Evolutionary conservation across 371 early-diverging fungal genomes (phyloP).

Genomic region (Mortierella sp.): DNA sequence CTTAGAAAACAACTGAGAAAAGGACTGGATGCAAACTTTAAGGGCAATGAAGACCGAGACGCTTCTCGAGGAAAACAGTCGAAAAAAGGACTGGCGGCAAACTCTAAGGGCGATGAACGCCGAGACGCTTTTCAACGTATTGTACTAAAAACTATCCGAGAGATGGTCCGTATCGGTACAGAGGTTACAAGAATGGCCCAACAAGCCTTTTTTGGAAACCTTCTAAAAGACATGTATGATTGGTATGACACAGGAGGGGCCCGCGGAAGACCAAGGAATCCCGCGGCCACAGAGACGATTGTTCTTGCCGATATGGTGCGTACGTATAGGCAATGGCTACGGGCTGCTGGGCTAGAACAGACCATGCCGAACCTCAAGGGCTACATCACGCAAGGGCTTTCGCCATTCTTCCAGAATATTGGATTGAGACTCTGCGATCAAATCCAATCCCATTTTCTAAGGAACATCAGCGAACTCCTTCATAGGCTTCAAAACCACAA

Average conservation of each 20-base stretch:
- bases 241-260: background rate
- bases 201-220: background rate
- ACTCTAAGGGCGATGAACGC: background rate
- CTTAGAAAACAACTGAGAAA: background rate
- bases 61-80: background rate
- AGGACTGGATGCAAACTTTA: background rate
- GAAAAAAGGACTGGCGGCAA: background rate
- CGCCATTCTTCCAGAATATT: background rate
- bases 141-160: background rate
- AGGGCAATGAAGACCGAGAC: background rate
- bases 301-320: background rate
- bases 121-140: background rate
- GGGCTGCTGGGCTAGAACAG: background rate
- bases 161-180: background rate
- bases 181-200: no score
- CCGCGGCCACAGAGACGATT: no score
- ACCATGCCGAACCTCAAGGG: background rate
- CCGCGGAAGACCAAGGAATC: no score
- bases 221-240: no score
- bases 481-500: background rate
- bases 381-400: background rate
- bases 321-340: background rate
- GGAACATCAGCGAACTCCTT: background rate
- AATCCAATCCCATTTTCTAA: background rate
- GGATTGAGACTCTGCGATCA: background rate